phyloP scores from a whole-genome alignment of 148 eudicot genomes.

The Chenopodium suecicum region DNA sequence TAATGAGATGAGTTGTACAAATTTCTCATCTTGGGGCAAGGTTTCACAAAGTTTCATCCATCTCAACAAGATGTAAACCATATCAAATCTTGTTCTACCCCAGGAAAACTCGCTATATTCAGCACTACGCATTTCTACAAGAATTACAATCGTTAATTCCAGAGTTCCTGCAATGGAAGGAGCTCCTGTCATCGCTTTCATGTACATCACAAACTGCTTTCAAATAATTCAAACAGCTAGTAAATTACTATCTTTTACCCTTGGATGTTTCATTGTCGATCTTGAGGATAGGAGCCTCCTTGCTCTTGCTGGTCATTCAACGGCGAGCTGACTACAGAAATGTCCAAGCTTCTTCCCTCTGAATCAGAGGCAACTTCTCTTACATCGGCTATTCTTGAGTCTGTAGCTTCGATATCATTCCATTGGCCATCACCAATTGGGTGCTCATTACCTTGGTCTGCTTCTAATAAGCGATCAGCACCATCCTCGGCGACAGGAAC shows the following conservation, averaged over 20 bases:
- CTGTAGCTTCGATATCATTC: constrained; percentile 90
- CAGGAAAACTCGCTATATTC: neutral
- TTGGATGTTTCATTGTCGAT: constrained; percentile 9
- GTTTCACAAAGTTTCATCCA: neutral
- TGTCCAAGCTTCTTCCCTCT: constrained; percentile 65
- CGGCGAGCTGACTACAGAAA: constrained; percentile 62
- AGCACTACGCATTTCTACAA: neutral
- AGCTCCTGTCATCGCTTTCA: constrained; percentile 6
- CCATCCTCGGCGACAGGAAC: constrained; percentile 55
- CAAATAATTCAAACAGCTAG: neutral
- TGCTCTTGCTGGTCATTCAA: constrained; percentile 46
- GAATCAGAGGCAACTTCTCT: constrained; percentile 65
- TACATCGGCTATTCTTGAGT: constrained; percentile 82
- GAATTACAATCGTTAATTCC: constrained; percentile 4
- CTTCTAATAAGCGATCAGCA: constrained; percentile 37
- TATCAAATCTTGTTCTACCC: neutral
- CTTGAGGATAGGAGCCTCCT: constrained; percentile 16
- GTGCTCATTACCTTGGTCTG: constrained; percentile 45
- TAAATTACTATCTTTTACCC: neutral
- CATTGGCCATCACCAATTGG: constrained; percentile 68
- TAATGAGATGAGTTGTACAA: neutral
- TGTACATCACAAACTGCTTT: constrained; percentile 5
- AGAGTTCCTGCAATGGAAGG: constrained; percentile 5
- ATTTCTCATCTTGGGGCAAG: neutral
- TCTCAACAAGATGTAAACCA: neutral